These are phyloP conservation scores for Ganoderma sp. DNA, from an alignment of 1,284 basidiomycete species.

Conservation along the genomic window DNA sequence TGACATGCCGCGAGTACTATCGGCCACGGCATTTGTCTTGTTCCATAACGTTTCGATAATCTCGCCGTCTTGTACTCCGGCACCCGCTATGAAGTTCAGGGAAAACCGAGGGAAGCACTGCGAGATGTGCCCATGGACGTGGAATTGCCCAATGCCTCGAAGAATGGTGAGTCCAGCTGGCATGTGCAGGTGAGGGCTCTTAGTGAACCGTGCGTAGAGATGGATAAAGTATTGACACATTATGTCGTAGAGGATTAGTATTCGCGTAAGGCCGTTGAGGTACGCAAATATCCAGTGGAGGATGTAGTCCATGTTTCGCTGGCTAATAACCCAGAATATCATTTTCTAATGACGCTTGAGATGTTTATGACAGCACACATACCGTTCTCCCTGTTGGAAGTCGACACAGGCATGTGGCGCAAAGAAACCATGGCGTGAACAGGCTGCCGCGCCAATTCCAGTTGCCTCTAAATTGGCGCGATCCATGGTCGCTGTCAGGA, in stretches of 20 bases:
- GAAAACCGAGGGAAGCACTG: conserved; percentile 31
- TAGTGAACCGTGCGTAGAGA: background rate
- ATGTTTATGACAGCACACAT: background rate
- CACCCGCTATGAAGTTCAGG: conserved; percentile 28
- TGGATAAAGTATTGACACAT: background rate
- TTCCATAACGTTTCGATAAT: conserved; percentile 35
- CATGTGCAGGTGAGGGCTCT: background rate
- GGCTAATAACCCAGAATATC: background rate
- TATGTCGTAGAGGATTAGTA: conserved; percentile 6
- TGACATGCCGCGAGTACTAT: background rate
- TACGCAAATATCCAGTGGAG: background rate
- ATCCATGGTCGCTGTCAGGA: too few relatives aligned
- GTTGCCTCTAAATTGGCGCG: too few relatives aligned
- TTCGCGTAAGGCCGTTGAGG: background rate
- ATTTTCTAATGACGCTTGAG: background rate
- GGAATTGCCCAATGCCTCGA: conserved; percentile 24
- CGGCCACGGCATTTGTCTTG: conserved; percentile 20
- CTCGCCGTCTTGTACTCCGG: conserved; percentile 32
- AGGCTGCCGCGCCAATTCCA: too few relatives aligned
- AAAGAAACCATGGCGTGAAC: too few relatives aligned
- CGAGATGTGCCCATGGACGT: conserved; percentile 29
- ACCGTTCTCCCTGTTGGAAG: conserved; percentile 13
- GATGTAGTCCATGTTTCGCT: background rate
- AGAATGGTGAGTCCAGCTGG: background rate
- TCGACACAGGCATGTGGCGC: too few relatives aligned